Evolutionary conservation across 2,329 filamentous ascomycete genomes (phyloP).

Genomic region (Fusarium sp.): DNA sequence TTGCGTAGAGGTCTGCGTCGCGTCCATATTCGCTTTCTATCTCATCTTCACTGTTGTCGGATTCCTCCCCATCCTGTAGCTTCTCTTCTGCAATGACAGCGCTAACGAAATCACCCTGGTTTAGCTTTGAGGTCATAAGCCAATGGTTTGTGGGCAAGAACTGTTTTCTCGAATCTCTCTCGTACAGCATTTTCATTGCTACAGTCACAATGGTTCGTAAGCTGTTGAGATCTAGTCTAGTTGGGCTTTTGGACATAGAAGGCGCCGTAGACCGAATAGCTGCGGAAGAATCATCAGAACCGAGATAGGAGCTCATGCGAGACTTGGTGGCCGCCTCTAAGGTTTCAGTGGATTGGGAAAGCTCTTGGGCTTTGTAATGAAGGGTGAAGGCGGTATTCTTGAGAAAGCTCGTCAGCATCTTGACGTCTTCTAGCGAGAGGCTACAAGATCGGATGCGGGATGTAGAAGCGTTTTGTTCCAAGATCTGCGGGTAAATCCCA

Average conservation of each 20-base stretch:
- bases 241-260: slow-evolving; percentile 17
- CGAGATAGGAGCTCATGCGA: slow-evolving; percentile 46
- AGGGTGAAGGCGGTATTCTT: slow-evolving; percentile 91
- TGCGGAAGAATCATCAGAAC: slow-evolving; percentile 12
- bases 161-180: slow-evolving; percentile 86
- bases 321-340: slow-evolving; percentile 36
- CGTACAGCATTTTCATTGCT: slow-evolving; percentile 87
- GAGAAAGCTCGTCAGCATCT: slow-evolving; percentile 79
- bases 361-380: slow-evolving; percentile 81
- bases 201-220: slow-evolving; percentile 83
- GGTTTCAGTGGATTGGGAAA: slow-evolving; percentile 48
- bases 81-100: slow-evolving; percentile 91
- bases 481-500: slow-evolving; percentile 55
- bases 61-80: slow-evolving; percentile 68
- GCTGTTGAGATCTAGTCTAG: slow-evolving; percentile 72
- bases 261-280: neutral
- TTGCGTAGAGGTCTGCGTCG: slow-evolving; percentile 42
- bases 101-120: slow-evolving; percentile 87
- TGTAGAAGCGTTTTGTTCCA: slow-evolving; percentile 52
- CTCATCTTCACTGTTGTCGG: slow-evolving; percentile 51
- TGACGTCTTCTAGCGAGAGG: slow-evolving; percentile 75
- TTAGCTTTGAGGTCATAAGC: slow-evolving; percentile 89
- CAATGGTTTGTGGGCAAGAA: slow-evolving; percentile 89
- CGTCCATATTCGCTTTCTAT: slow-evolving; percentile 47
- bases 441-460: slow-evolving; percentile 69